phyloP scores from a whole-genome alignment of 202 grass and related monocot species.

The Musa balbisiana region DNA sequence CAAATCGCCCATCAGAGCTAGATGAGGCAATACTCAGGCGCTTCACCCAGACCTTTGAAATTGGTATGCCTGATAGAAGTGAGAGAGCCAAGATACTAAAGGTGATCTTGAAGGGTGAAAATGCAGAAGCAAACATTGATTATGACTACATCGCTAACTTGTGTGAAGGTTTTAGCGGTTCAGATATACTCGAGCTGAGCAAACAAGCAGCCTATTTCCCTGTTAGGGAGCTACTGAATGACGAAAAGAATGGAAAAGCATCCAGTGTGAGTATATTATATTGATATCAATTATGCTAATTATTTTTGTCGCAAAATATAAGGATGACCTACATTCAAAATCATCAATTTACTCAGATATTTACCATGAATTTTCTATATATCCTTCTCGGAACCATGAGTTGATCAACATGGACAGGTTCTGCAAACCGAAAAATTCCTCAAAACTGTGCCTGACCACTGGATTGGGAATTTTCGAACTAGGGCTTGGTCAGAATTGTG shows the following conservation, averaged over 20 bases:
- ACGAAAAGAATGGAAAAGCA: constrained; percentile 63
- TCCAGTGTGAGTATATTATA: constrained; percentile 39
- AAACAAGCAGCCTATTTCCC: constrained; percentile 92
- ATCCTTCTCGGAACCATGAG: neutral
- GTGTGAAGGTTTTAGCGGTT: constrained; percentile 87
- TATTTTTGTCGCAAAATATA: neutral
- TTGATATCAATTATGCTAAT: neutral
- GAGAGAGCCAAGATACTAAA: constrained; percentile 94
- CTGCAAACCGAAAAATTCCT: neutral
- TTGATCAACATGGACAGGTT: neutral
- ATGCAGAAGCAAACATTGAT: constrained; percentile 51
- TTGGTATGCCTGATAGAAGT: constrained; percentile 58
- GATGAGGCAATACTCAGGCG: constrained; percentile 92
- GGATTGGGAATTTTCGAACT: neutral
- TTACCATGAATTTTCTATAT: neutral
- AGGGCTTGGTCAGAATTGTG: neutral
- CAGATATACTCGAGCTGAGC: constrained; percentile 88
- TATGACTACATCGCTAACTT: constrained; percentile 69
- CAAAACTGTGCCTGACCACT: neutral
- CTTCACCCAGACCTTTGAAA: constrained; percentile 94
- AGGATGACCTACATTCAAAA: neutral
- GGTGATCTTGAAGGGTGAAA: constrained; percentile 86
- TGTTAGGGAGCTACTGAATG: constrained; percentile 73
- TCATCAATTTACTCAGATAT: neutral
- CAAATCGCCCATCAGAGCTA: constrained; percentile 86